Conservation (phyloP, 768 basidiomycete species). For the Royoungia palumana region DNA sequence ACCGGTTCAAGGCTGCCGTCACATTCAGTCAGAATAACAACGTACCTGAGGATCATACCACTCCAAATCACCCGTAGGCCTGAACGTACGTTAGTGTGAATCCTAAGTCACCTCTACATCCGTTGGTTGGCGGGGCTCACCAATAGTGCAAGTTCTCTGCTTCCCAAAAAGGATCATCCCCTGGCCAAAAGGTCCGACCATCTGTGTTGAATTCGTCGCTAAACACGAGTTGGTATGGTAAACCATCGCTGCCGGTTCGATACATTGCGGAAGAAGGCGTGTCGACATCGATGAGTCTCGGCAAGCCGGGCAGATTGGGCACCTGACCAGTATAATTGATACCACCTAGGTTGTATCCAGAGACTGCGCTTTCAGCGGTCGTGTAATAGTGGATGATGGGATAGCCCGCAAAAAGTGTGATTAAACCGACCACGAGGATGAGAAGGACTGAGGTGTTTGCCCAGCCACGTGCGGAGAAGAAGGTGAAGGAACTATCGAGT, state of each 20-base stretch:
- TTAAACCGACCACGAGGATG: slow-evolving; percentile 60
- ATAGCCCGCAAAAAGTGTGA: slow-evolving; percentile 84
- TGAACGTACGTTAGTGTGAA: slow-evolving; percentile 17
- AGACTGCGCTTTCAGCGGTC: slow-evolving; percentile 22
- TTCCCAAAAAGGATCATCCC: slow-evolving; percentile 84
- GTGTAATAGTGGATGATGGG: slow-evolving; percentile 69
- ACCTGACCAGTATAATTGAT: slow-evolving; percentile 88
- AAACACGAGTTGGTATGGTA: slow-evolving; percentile 79
- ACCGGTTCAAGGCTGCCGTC: not conserved
- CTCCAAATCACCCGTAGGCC: slow-evolving; percentile 72
- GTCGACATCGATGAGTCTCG: slow-evolving; percentile 67
- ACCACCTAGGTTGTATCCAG: slow-evolving; percentile 78
- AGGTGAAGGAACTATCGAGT: slow-evolving; percentile 56
- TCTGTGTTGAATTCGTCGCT: slow-evolving; percentile 81
- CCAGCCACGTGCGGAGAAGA: slow-evolving; percentile 84
- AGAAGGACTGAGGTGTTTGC: slow-evolving; percentile 72
- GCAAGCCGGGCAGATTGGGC: slow-evolving; percentile 66
- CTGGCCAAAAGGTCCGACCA: slow-evolving; percentile 73
- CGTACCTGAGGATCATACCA: slow-evolving; percentile 78
- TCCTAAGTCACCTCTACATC: not conserved
- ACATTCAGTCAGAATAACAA: slow-evolving; percentile 1
- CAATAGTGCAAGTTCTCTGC: slow-evolving; percentile 86
- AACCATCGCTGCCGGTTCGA: slow-evolving; percentile 70
- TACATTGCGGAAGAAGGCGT: slow-evolving; percentile 61
- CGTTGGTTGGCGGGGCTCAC: slow-evolving; percentile 27